phyloP scores from a whole-genome alignment of 495 filamentous ascomycete genomes.

The Xylaria flabelliformis region DNA sequence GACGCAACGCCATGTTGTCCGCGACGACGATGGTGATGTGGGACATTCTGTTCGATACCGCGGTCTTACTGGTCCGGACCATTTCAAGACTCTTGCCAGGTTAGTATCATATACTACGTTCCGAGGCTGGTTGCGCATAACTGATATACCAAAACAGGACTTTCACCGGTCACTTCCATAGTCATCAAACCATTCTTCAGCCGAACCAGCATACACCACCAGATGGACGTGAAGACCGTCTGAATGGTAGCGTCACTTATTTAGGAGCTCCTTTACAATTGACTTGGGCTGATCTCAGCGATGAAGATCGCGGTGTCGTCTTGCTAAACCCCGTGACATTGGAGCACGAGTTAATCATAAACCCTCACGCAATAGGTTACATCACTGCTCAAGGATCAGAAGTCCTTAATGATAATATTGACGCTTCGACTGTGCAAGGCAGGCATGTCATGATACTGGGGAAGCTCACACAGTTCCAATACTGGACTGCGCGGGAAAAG shows the following conservation, averaged over 20 bases:
- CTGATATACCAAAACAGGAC: conserved; percentile 29
- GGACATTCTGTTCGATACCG: conserved; percentile 32
- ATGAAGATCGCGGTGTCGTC: conserved; percentile 37
- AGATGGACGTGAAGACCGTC: neutral
- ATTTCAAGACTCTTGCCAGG: conserved; percentile 36
- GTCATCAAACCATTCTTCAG: conserved; percentile 41
- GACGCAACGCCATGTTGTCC: conserved; percentile 37
- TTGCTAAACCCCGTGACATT: conserved; percentile 41
- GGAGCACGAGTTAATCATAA: conserved; percentile 36
- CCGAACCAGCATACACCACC: neutral
- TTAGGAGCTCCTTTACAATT: conserved; percentile 41
- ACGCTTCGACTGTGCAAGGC: conserved; percentile 24
- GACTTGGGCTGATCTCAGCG: conserved; percentile 42
- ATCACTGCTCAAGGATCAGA: conserved; percentile 30
- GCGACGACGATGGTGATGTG: conserved; percentile 20
- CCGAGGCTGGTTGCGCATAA: neutral
- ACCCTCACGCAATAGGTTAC: conserved; percentile 39
- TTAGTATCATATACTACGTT: neutral
- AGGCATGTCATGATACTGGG: conserved; percentile 44
- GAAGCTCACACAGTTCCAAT: conserved; percentile 34
- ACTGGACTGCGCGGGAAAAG: conserved; percentile 37
- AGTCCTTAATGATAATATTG: conserved; percentile 30
- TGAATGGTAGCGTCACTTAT: conserved; percentile 38
- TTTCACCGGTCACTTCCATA: conserved; percentile 46
- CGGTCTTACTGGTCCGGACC: conserved; percentile 39